Evolutionary conservation across 805 yeast genomes (phyloP), one percentile per base, ranked within the genome.

Genomic region (Lachancea mirantina): DNA sequence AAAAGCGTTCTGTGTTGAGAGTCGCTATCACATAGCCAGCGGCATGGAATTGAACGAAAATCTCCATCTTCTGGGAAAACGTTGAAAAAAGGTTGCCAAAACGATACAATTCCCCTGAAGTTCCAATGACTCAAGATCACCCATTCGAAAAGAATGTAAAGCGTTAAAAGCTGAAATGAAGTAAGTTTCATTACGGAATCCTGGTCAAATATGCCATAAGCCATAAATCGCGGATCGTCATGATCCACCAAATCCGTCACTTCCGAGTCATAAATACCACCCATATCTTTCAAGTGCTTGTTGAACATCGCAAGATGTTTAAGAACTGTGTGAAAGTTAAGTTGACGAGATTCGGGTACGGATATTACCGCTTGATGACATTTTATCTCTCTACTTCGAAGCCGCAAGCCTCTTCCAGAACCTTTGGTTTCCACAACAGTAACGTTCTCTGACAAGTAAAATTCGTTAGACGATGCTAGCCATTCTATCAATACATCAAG

Each of bases 31-130:
- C 39, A 37, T 5, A 35, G 43, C 94, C 94, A 83, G 1, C 68
- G 59, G 23, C 84, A 55, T 1, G 95, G 95, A 2, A 78, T 64
- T 0, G 65, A 41, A 0, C 45, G 43, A 34, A 84, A 70, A 25
- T 79, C 87, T 0, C 57, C 49, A 9, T 62, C 38, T 0, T 61
- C 49, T 0, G 96, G 95, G 37, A 84, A 65, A 42, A 74, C 69
- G 20, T 68, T 66, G 8, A 84, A 53, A 50, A 84, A 84, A 0
- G 84, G 84, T 25, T 53, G 49, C 94, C 94, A 84, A 47, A 65
- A 76, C 1, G 81, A 73, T 2, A 40, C 40, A 0, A 36, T 22
- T 5, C 11, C 6, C 18, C 39, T 34, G 5, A 10, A 14, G 6
- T 36, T 20, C 57, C 52, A 50, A 11, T 25, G 8, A 1, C 58